Evolutionary conservation across 2,329 filamentous ascomycete genomes (phyloP).

Genomic region (Coniochaeta hoffmannii): DNA sequence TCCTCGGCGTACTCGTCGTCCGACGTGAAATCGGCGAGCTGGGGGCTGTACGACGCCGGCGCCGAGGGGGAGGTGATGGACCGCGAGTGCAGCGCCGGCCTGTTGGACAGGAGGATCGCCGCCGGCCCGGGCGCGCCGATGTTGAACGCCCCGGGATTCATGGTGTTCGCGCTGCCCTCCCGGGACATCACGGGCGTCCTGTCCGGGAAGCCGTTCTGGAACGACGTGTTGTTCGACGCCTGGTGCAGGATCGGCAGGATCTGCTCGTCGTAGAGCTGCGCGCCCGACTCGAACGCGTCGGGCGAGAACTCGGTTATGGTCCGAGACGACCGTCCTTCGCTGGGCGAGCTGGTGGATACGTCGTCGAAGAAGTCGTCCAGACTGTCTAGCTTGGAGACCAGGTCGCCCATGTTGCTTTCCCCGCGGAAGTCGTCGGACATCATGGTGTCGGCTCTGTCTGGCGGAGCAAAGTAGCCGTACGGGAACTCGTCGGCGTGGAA

Average conservation of each 20-base stretch:
- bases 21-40: conserved; percentile 56
- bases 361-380: conserved; percentile 80
- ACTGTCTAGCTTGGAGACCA: conserved; percentile 73
- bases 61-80: conserved; percentile 77
- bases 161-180: conserved; percentile 51
- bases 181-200: conserved; percentile 50
- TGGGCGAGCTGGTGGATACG: conserved; percentile 44
- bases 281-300: conserved; percentile 63
- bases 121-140: conserved; percentile 7
- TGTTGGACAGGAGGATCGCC: conserved; percentile 26
- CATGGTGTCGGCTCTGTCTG: conserved; percentile 81
- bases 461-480: conserved; percentile 67
- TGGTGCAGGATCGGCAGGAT: conserved; percentile 85
- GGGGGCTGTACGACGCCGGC: conserved; percentile 45
- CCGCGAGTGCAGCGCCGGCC: conserved; percentile 69
- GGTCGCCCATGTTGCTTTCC: conserved; percentile 69
- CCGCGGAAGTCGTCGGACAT: conserved; percentile 74
- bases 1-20: conserved; percentile 72
- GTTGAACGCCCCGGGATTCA: conserved; percentile 55
- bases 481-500: conserved; percentile 88
- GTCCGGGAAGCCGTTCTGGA: conserved; percentile 85
- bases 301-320: conserved; percentile 59
- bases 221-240: conserved; percentile 72
- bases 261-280: conserved; percentile 86
- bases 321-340: conserved; percentile 53